Base-by-base conservation (phyloP, 768 basidiomycete species). In the Crepidotus variabilis region DNA sequence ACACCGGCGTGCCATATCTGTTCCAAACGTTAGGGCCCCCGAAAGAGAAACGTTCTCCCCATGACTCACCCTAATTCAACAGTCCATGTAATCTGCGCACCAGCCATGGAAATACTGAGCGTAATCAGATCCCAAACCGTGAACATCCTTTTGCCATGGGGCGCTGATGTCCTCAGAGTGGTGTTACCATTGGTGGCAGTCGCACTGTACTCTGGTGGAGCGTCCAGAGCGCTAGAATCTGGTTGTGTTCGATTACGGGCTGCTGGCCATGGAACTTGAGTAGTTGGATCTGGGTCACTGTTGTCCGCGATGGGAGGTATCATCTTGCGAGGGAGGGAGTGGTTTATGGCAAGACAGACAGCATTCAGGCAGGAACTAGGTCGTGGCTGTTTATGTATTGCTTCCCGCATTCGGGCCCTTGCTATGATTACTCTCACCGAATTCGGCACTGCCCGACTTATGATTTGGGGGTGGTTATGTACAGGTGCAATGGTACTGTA, bases 1-100 rank as follows among this genome's bases (percentile, higher is more conserved):
- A 77, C 70, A 97, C 97, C 1, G 96, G 96, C 4, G 96, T 98
- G 35, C 96, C 96, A 65, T 96, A 97, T 69, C 96, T 97, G 62
- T 51, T 51, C 57, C 18, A n/a, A 20, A 48, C 43, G 56, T 56
- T 24, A 53, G 50, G 33, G 20, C 47, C 24, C 47, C 23, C 51
- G 49, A 3, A 13, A 14, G 33, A 16, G 28, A 16, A 36, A 20
- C 50, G 22, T 36, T 16, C 28, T 48, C 28, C 48, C 20, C 45
- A 21, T 35, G 48, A 72, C 87, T 61, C 65, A 94, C 93, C 92
- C 93, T 22, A 95, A 83, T 67, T 96, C 94, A 2, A 97, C 89
- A 1, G 94, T 96, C 95, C 95, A 98, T 1, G 92, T 89, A 22
- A 98, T 86, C 73, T 97, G 92, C 6, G 90, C 92, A 14, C 96